phyloP scores from a whole-genome alignment of 495 filamentous ascomycete genomes.

The Penicillium atrosanguineum region DNA sequence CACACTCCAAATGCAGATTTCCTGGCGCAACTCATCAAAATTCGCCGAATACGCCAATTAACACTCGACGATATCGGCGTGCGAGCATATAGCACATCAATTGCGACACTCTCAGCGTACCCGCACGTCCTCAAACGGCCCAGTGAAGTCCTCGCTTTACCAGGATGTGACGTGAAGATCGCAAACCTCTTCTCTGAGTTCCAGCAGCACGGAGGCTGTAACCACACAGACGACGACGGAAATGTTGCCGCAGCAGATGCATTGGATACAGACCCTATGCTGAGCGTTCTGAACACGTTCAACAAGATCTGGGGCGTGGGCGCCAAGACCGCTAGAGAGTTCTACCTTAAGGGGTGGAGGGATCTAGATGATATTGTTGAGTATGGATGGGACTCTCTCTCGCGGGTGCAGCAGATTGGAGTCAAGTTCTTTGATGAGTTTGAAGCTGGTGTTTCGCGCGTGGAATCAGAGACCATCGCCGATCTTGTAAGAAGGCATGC shows the following conservation, averaged over 20 bases:
- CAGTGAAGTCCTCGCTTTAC: constrained; percentile 66
- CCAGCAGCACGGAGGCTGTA: constrained; percentile 35
- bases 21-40: constrained; percentile 70
- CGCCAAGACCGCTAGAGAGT: constrained; percentile 76
- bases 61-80: constrained; percentile 74
- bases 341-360: constrained; percentile 72
- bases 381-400: constrained; percentile 72
- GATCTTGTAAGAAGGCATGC: constrained; percentile 62
- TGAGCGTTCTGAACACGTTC: constrained; percentile 66
- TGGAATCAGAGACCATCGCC: constrained; percentile 71
- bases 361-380: constrained; percentile 83
- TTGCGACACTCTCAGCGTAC: constrained; percentile 81
- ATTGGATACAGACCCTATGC: constrained; percentile 59
- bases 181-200: constrained; percentile 78
- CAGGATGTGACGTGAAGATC: constrained; percentile 80
- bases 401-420: constrained; percentile 85
- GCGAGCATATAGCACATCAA: constrained; percentile 83
- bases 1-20: constrained; percentile 73
- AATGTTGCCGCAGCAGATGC: constrained; percentile 60
- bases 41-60: constrained; percentile 67
- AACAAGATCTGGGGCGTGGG: constrained; percentile 87
- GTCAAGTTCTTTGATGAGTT: constrained; percentile 96
- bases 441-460: constrained; percentile 62
- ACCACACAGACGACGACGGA: constrained; percentile 42
- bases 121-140: constrained; percentile 56